Conservation (phyloP, 306 rosid genomes). For the Argentina anserina region DNA sequence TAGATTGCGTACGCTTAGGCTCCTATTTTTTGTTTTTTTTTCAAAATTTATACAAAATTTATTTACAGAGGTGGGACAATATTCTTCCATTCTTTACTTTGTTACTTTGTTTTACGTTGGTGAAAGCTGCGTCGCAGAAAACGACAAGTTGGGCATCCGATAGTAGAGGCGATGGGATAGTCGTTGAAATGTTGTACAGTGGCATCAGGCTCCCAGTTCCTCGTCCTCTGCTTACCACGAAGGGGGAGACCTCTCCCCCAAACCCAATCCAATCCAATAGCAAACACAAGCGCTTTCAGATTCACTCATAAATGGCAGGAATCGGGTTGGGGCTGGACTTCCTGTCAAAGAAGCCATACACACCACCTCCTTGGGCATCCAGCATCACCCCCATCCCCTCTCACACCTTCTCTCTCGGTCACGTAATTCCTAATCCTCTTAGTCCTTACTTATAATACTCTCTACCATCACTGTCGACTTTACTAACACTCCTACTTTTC, state of each 20-base stretch:
- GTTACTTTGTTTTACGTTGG: no score
- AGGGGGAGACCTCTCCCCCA: no score
- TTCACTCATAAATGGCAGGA: conserved; percentile 1
- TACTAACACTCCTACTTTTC: not conserved
- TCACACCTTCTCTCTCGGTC: conserved; percentile 65
- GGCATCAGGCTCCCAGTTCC: not conserved
- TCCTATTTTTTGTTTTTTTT: no score
- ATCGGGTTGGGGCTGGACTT: conserved; percentile 34
- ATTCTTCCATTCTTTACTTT: no score
- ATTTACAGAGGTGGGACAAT: no score
- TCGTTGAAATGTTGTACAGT: conserved; percentile 20
- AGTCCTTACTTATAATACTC: not conserved
- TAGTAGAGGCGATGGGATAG: not conserved
- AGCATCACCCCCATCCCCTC: conserved; percentile 72
- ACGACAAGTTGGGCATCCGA: not conserved
- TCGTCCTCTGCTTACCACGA: not conserved
- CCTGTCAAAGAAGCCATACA: conserved; percentile 47
- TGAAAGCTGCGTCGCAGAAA: not conserved
- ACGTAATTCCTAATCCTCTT: conserved; percentile 28
- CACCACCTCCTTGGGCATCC: conserved; percentile 85
- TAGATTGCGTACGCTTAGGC: no score
- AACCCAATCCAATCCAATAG: not conserved
- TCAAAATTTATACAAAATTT: no score
- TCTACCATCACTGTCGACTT: not conserved
- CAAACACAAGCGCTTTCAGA: not conserved